Base-by-base conservation (phyloP, 192 early-diverging fungal species). In the Coemansia aciculifera region DNA sequence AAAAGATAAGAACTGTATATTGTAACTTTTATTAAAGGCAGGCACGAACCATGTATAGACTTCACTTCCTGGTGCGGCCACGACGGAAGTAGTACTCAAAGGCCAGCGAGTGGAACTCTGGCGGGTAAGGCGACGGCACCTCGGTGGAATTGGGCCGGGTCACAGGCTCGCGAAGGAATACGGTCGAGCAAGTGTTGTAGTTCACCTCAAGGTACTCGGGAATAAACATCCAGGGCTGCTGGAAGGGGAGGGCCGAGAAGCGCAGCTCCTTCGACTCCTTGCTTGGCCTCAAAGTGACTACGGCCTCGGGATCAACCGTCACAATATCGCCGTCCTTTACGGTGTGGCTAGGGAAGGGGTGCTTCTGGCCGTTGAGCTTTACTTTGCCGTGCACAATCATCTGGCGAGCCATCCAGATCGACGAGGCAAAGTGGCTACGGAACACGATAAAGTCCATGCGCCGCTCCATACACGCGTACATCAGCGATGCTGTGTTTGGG, bases 191-290 rank as follows among this genome's bases (percentile, higher is more conserved):
- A 7, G 91, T 95, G 75, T 91, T 90, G 85, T 95, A 99, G 85
- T 94, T 91, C 56, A 99, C 95, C 84, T 99, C 97, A 29, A 99
- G 90, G 77, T 99, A 99, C 57, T 94, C 89, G 8, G 97, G 97
- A 19, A 96, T 87, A 74, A 97, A 99, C 89, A 99, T 90, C 87
- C 91, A 96, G 11, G 97, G 95, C 73, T 93, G 90, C 76, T 89
- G 87, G 75, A 91, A 99, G 15, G 87, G 87, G 34, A 77, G 85
- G 12, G 89, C 85, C n/a, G 71, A 78, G 71, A 91, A 92, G 17
- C 81, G 81, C 29, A 91, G 83, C 59, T 75, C 79, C 46, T 84
- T 81, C 3, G 77, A 70, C n/a, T 72, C 83, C 48, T 84, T 75
- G 62, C 73, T 77, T 1, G 68, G 62, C 48, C 85, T 85, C 65